These are phyloP conservation scores for Colletotrichum sp. DNA, from an alignment of 2,329 filamentous ascomycete genomes.

Conservation along the genomic window DNA sequence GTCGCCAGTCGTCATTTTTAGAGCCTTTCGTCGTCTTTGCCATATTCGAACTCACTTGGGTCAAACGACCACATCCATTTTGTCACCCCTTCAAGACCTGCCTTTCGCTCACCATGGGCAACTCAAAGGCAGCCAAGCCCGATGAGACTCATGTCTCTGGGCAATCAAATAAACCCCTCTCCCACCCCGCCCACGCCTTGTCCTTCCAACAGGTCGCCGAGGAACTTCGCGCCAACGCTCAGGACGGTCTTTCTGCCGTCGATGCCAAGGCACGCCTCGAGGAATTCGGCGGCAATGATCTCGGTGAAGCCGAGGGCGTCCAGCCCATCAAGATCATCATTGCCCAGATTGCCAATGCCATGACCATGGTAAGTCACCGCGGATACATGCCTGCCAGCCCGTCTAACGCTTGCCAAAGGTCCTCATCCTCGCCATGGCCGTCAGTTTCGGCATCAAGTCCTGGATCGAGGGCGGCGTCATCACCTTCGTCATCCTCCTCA, in stretches of 20 bases:
- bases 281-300: conserved; percentile 63
- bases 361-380: conserved; percentile 55
- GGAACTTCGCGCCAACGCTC: conserved; percentile 56
- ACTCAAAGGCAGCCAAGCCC: not conserved
- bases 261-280: conserved; percentile 58
- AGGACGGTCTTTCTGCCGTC: conserved; percentile 57
- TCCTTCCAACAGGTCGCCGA: conserved; percentile 49
- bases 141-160: conserved; percentile 35
- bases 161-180: conserved; percentile 48
- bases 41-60: not conserved
- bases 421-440: conserved; percentile 57
- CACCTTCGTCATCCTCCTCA: conserved; percentile 54
- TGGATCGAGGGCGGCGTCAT: conserved; percentile 62
- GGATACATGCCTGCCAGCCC: rapidly evolving
- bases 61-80: not conserved
- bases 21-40: not conserved
- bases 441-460: conserved; percentile 55
- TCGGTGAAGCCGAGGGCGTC: conserved; percentile 62
- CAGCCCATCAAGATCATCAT: conserved; percentile 63
- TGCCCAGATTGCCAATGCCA: conserved; percentile 68
- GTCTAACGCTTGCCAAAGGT: conserved; percentile 15
- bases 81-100: rapidly evolving
- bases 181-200: conserved; percentile 63
- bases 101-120: not conserved
- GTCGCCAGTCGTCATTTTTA: not conserved